Evolutionary conservation across 2,329 filamentous ascomycete species (phyloP).

Genomic region (Hymenoscyphus fructigenus): DNA sequence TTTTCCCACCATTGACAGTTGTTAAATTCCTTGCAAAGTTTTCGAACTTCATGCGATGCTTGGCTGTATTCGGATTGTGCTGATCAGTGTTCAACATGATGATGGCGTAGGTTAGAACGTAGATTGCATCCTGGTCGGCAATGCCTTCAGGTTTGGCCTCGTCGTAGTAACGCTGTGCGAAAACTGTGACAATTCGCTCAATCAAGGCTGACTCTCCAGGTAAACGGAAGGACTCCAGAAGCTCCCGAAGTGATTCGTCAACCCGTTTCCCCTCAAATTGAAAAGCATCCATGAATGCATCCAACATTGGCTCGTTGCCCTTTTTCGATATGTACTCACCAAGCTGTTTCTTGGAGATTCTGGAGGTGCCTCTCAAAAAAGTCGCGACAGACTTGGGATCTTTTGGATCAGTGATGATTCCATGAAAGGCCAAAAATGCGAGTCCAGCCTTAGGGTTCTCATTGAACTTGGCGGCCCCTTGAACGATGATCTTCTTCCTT

Average conservation of each 20-base stretch:
- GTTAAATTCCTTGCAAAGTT: slow-evolving; percentile 89
- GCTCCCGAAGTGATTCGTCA: slow-evolving; percentile 81
- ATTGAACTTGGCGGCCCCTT: slow-evolving; percentile 88
- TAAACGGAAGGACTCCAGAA: slow-evolving; percentile 90
- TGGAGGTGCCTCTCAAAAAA: slow-evolving; percentile 83
- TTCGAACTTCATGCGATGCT: slow-evolving; percentile 78
- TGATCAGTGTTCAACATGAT: slow-evolving; percentile 98
- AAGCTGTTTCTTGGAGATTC: slow-evolving; percentile 85
- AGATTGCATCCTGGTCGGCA: slow-evolving; percentile 83
- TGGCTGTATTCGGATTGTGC: slow-evolving; percentile 87
- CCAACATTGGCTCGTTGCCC: slow-evolving; percentile 80
- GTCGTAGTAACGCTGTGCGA: slow-evolving; percentile 80
- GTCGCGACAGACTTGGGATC: slow-evolving; percentile 77
- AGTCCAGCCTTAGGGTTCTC: slow-evolving; percentile 89
- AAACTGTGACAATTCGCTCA: slow-evolving; percentile 84
- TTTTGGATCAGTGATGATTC: slow-evolving; percentile 75
- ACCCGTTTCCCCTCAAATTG: slow-evolving; percentile 84
- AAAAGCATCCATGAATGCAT: slow-evolving; percentile 82
- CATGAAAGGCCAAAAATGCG: slow-evolving; percentile 79
- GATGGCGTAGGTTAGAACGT: slow-evolving; percentile 89
- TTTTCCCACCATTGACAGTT: slow-evolving; percentile 80
- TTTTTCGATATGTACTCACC: slow-evolving; percentile 93
- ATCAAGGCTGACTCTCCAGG: slow-evolving; percentile 93
- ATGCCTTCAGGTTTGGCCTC: slow-evolving; percentile 71
- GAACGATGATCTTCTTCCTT: slow-evolving; percentile 85